Evolutionary conservation across 2,329 filamentous ascomycete genomes (phyloP).

Genomic region (Alternaria panax): DNA sequence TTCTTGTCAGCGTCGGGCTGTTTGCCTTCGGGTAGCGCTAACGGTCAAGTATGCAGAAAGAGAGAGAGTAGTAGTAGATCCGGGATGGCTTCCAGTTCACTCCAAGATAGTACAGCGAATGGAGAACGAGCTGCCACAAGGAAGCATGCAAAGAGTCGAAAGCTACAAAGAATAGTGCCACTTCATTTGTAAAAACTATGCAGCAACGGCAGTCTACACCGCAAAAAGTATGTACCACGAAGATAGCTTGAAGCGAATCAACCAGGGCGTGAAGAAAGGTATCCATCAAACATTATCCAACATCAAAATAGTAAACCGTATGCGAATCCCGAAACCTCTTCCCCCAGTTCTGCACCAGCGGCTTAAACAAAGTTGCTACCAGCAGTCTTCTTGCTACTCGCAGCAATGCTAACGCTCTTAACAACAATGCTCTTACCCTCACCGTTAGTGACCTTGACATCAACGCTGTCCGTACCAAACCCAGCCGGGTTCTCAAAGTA

Average conservation of each 20-base stretch:
- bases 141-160: neutral
- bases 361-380: constrained; percentile 41
- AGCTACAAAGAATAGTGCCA: neutral
- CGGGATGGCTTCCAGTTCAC: neutral
- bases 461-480: constrained; percentile 62
- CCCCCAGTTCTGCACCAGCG: neutral
- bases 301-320: constrained; percentile 1
- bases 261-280: neutral
- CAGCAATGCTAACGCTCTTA: constrained; percentile 58
- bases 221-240: neutral
- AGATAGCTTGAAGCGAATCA: neutral
- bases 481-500: constrained; percentile 68
- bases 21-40: too few relatives aligned
- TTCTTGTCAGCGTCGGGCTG: too few relatives aligned
- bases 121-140: neutral
- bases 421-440: constrained; percentile 62
- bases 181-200: neutral
- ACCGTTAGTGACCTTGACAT: constrained; percentile 63
- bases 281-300: neutral
- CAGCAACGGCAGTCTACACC: neutral
- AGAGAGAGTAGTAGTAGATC: too few relatives aligned
- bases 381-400: constrained; percentile 35
- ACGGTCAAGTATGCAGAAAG: too few relatives aligned
- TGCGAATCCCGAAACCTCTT: neutral
- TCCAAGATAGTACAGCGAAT: neutral